Conservation (phyloP, 257 asterid genomes). For the Nicotiana sylvestris region DNA sequence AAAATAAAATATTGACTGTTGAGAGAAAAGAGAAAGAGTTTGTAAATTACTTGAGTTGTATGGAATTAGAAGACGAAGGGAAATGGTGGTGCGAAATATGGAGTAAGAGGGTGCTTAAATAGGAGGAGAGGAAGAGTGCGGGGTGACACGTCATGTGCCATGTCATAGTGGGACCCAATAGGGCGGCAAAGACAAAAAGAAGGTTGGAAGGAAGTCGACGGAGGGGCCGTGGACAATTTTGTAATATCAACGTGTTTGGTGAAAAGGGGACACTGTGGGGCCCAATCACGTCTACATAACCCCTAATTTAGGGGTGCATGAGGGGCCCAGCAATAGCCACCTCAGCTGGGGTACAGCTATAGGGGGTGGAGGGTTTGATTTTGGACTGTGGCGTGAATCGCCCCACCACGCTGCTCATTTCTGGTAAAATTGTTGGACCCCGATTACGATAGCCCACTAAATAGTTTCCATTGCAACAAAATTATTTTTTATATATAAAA, state of each 20-base stretch:
- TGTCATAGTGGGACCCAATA: slow-evolving; percentile 34
- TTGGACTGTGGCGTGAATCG: slow-evolving; percentile 37
- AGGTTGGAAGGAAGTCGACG: slow-evolving; percentile 34
- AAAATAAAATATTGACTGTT: not conserved
- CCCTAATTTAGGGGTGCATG: slow-evolving; percentile 22
- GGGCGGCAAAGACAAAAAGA: slow-evolving; percentile 26
- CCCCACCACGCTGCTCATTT: slow-evolving; percentile 50
- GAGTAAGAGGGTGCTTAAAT: slow-evolving; percentile 35
- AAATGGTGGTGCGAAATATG: not conserved
- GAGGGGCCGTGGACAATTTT: slow-evolving; percentile 31
- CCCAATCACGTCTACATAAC: slow-evolving; percentile 28
- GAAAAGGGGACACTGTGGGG: slow-evolving; percentile 29
- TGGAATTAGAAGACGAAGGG: not conserved
- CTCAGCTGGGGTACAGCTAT: slow-evolving; percentile 29
- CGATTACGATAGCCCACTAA: slow-evolving; percentile 60
- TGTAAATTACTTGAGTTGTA: not conserved
- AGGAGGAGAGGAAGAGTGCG: slow-evolving; percentile 25
- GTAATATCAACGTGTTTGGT: slow-evolving; percentile 20
- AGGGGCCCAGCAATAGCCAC: slow-evolving; percentile 43
- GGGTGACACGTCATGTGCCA: slow-evolving; percentile 44
- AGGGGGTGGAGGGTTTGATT: not conserved
- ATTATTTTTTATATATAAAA: not conserved
- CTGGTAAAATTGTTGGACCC: slow-evolving; percentile 66
- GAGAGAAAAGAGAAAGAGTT: not conserved
- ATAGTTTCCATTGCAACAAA: slow-evolving; percentile 13